Conservation (phyloP, 257 asterid species). For the Thymus quinquecostatus region DNA sequence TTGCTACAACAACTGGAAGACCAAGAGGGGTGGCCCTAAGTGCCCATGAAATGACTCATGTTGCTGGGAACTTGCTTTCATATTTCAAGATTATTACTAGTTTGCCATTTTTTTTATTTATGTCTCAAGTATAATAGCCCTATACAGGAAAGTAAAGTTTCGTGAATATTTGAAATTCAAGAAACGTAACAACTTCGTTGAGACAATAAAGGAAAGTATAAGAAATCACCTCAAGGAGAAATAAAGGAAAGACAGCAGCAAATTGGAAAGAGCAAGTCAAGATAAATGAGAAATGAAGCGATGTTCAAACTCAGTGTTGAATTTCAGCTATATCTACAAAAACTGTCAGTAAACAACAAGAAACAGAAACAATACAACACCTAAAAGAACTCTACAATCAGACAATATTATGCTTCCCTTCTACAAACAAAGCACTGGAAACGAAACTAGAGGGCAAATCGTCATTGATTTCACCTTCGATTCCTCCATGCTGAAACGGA, state of each 20-base stretch:
- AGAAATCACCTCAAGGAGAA: no score
- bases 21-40: constrained; percentile 69
- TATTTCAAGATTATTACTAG: not conserved
- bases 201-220: no score
- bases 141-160: not conserved
- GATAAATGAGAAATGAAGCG: not conserved
- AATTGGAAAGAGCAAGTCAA: not conserved
- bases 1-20: constrained; percentile 79
- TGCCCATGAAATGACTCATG: constrained; percentile 43
- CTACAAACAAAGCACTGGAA: constrained; percentile 29
- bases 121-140: not conserved
- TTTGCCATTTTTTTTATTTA: not conserved
- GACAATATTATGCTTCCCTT: constrained; percentile 13
- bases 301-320: constrained; percentile 15
- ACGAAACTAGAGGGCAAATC: constrained; percentile 4
- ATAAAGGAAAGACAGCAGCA: not conserved
- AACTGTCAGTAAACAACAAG: constrained; percentile 27
- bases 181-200: no score
- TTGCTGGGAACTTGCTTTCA: not conserved
- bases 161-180: no score
- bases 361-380: constrained; percentile 19
- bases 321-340: constrained; percentile 37
- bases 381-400: constrained; percentile 32
- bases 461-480: constrained; percentile 52
- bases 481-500: constrained; percentile 88